Percentiles rank a stretch among this genome's conserved stretches.
These are phyloP conservation scores for Nicotiana obtusifolia DNA, from an alignment of 257 asterid genomes.

Conservation along the genomic window DNA sequence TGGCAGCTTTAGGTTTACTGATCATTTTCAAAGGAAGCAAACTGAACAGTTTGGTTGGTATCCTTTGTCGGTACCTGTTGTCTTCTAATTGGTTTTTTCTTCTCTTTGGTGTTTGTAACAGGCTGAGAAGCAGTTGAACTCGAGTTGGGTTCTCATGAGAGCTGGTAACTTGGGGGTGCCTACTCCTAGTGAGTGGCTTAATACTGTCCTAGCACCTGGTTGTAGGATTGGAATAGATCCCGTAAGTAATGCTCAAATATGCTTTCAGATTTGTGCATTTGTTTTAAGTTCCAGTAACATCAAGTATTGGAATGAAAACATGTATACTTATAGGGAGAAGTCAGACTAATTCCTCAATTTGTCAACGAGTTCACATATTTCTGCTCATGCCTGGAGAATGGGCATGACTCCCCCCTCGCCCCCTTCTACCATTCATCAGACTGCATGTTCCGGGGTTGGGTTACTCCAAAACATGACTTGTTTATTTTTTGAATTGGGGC, in stretches of 20 bases:
- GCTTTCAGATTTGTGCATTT: constrained; percentile 2
- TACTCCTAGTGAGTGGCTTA: constrained; percentile 82
- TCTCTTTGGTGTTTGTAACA: constrained; percentile 18
- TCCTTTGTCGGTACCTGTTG: constrained; percentile 8
- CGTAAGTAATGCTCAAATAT: constrained; percentile 54
- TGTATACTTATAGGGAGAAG: background rate
- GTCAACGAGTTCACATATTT: background rate
- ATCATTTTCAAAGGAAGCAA: constrained; percentile 4
- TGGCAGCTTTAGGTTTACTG: background rate
- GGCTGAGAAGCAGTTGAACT: constrained; percentile 85
- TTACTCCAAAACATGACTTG: background rate
- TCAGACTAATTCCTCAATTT: background rate
- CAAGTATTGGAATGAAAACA: background rate
- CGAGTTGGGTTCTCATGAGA: constrained; percentile 92
- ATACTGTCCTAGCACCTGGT: constrained; percentile 70
- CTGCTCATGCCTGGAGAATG: background rate
- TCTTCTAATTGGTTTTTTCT: constrained; percentile 1
- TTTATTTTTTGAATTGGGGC: background rate
- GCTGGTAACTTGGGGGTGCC: constrained; percentile 91
- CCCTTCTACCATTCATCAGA: background rate
- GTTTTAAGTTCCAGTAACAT: background rate
- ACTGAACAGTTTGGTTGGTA: background rate
- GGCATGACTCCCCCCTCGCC: background rate
- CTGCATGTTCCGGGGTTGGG: background rate
- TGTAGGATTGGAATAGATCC: constrained; percentile 94